These are phyloP conservation scores for Haematococcus lacustris DNA, from an alignment of 139 green algal species.

Conservation along the genomic window DNA sequence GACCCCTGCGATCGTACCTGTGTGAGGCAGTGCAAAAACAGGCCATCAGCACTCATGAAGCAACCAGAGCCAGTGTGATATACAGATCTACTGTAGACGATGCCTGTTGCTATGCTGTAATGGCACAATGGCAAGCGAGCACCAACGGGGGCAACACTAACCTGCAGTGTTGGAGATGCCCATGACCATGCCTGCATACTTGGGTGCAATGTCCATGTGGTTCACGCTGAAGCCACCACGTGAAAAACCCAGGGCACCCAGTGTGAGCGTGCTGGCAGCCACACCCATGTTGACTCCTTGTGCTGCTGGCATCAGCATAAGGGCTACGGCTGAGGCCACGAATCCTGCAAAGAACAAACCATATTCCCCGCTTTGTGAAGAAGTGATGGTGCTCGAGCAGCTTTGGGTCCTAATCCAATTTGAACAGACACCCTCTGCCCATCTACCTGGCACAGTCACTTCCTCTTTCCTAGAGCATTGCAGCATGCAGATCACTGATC, in stretches of 20 bases:
- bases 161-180: slow-evolving; percentile 81
- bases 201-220: slow-evolving; percentile 96
- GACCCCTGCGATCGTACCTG: slow-evolving; percentile 76
- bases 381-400: too few relatives aligned
- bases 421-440: too few relatives aligned
- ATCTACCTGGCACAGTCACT: too few relatives aligned
- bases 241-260: slow-evolving; percentile 44
- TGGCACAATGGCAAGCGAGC: too few relatives aligned
- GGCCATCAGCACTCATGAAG: neutral
- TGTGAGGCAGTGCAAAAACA: neutral
- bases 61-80: neutral
- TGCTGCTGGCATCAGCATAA: slow-evolving; percentile 66
- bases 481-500: too few relatives aligned
- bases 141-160: slow-evolving; percentile 5
- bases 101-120: neutral
- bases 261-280: slow-evolving; percentile 34
- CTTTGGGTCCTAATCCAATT: too few relatives aligned
- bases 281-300: slow-evolving; percentile 25
- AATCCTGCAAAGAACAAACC: slow-evolving; percentile 52
- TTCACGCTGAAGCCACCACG: slow-evolving; percentile 91
- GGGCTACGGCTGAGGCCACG: slow-evolving; percentile 30
- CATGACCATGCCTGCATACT: slow-evolving; percentile 93
- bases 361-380: too few relatives aligned
- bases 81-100: neutral
- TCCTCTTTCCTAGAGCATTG: too few relatives aligned